Percentiles rank a stretch among this genome's conserved stretches.
These are phyloP conservation scores for Gynochthodes officinalis DNA, from an alignment of 257 asterid species.

Conservation along the genomic window DNA sequence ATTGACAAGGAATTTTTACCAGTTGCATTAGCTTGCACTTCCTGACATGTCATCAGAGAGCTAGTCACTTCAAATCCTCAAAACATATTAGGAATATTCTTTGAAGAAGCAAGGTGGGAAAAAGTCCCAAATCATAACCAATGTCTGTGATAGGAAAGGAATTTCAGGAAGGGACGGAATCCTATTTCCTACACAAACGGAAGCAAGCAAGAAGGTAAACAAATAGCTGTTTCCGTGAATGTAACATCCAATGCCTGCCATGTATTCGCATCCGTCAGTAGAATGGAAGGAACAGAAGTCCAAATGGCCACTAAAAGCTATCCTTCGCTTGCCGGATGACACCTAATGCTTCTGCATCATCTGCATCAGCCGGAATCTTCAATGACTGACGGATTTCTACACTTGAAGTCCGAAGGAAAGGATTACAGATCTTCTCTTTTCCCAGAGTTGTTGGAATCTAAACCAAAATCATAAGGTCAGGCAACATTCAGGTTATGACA, in stretches of 20 bases:
- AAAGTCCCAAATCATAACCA: not conserved
- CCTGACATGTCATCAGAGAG: not conserved
- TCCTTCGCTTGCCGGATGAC: slow-evolving; percentile 82
- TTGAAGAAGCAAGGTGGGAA: not conserved
- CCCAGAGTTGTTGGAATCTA: slow-evolving; percentile 78
- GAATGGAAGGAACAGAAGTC: not conserved
- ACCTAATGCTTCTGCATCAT: slow-evolving; percentile 72
- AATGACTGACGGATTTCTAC: slow-evolving; percentile 67
- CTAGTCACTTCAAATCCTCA: not conserved
- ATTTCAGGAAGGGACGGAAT: not conserved
- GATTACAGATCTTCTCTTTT: slow-evolving; percentile 81
- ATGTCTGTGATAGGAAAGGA: not conserved
- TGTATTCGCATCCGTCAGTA: not conserved
- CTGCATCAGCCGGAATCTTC: slow-evolving; percentile 59
- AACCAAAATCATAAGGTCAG: slow-evolving; percentile 1
- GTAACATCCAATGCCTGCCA: not conserved
- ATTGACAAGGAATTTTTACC: too few species aligned
- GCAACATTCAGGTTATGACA: too few species aligned
- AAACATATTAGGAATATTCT: not conserved
- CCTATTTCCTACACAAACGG: slow-evolving; percentile 4
- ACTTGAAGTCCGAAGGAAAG: slow-evolving; percentile 89
- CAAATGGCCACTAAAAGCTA: slow-evolving; percentile 46
- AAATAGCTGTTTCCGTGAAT: not conserved
- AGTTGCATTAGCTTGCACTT: too few species aligned
- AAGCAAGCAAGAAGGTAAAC: slow-evolving; percentile 4